Conservation (phyloP, 495 filamentous ascomycete species). For the Parachaetomium inaequale region DNA sequence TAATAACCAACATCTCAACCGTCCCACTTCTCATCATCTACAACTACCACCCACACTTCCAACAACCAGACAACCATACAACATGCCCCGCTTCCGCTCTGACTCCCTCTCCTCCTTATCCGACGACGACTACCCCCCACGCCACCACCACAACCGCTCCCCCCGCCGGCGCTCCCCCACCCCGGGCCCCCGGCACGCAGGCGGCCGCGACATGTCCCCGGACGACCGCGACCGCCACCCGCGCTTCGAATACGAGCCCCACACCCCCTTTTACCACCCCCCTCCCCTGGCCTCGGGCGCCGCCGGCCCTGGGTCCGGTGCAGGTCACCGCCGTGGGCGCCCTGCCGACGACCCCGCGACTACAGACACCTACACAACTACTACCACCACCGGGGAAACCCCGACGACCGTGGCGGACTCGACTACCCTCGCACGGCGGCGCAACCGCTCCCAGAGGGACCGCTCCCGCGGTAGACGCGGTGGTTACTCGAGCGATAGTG, state of each 20-base stretch:
- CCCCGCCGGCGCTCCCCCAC: constrained; percentile 5
- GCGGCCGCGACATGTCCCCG: constrained; percentile 4
- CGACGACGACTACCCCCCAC: neutral
- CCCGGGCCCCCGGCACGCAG: constrained; percentile 8
- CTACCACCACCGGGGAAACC: neutral
- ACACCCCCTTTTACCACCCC: constrained; percentile 20
- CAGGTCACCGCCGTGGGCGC: neutral
- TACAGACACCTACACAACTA: neutral
- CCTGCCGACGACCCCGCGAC: neutral
- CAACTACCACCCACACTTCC: neutral
- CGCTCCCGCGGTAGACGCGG: no score
- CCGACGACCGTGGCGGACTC: neutral
- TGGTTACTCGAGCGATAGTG: no score
- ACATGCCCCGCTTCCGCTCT: constrained; percentile 12
- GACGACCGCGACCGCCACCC: neutral
- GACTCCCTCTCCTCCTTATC: constrained; percentile 9
- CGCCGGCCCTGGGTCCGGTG: neutral
- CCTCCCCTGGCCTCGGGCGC: neutral
- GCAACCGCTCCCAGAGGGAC: neutral
- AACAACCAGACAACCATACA: neutral
- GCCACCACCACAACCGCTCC: constrained; percentile 10
- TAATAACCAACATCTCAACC: neutral
- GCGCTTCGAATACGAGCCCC: constrained; percentile 11
- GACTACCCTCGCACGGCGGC: neutral
- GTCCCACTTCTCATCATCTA: neutral